Percentiles rank a stretch among this genome's conserved stretches.
phyloP scores from a whole-genome alignment of 768 basidiomycete species.

The Pleurotus tuoliensis region DNA sequence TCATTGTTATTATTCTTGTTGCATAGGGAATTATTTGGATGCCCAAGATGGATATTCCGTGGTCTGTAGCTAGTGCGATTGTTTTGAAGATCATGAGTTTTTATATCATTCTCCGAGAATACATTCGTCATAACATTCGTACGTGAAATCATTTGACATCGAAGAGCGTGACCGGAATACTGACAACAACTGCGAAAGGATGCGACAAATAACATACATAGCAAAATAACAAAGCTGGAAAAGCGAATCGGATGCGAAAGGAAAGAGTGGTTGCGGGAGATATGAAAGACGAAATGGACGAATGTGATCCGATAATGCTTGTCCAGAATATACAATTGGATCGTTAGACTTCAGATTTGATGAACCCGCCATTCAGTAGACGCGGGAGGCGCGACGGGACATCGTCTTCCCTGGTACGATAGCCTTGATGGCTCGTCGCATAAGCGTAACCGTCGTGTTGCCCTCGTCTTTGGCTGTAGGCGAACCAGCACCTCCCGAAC shows the following conservation, averaged over 20 bases:
- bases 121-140: background rate
- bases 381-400: conserved; percentile 47
- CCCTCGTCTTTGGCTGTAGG: conserved; percentile 40
- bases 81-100: too few species aligned
- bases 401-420: conserved; percentile 60
- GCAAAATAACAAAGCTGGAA: background rate
- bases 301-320: background rate
- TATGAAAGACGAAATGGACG: background rate
- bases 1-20: too few species aligned
- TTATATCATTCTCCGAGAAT: too few species aligned
- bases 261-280: background rate
- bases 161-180: conserved; percentile 4
- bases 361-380: conserved; percentile 17
- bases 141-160: conserved; percentile 5
- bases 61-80: too few species aligned
- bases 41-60: too few species aligned
- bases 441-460: conserved; percentile 48
- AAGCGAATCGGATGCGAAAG: background rate
- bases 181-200: background rate
- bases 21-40: too few species aligned
- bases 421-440: conserved; percentile 72
- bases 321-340: conserved; percentile 5
- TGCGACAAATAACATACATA: background rate
- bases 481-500: conserved; percentile 19
- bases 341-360: background rate